phyloP scores from a whole-genome alignment of 257 asterid genomes.

The Cruciata laevipes region DNA sequence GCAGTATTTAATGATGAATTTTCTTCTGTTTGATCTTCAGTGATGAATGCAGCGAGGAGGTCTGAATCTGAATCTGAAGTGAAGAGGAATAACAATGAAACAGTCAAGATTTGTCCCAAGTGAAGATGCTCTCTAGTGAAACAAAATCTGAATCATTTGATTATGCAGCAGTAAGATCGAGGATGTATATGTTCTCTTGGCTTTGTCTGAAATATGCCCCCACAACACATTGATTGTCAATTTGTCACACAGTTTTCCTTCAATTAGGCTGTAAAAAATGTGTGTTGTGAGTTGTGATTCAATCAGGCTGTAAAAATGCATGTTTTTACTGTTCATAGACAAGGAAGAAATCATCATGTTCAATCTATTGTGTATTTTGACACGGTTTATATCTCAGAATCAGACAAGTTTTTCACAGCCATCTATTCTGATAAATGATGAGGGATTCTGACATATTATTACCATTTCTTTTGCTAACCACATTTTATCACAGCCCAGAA shows the following conservation, averaged over 20 bases:
- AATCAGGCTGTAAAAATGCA: background rate
- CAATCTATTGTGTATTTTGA: constrained; percentile 5
- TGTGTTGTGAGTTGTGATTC: too few relatives aligned
- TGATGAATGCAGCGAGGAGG: background rate
- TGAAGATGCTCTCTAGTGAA: constrained; percentile 25
- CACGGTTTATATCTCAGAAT: background rate
- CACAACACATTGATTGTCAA: constrained; percentile 19
- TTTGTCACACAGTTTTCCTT: constrained; percentile 5
- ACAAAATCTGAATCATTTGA: constrained; percentile 14
- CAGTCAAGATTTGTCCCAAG: constrained; percentile 20
- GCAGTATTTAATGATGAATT: background rate
- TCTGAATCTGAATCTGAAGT: background rate
- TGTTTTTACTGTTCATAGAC: background rate
- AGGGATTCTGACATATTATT: background rate
- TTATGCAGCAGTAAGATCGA: constrained; percentile 7
- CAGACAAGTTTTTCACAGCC: constrained; percentile 8
- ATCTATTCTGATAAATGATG: background rate
- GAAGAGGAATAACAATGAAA: constrained; percentile 16
- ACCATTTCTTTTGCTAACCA: background rate
- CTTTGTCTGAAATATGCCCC: constrained; percentile 17
- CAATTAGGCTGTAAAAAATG: constrained; percentile 2
- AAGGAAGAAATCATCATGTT: constrained; percentile 7
- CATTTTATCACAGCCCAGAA: background rate
- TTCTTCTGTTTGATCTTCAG: background rate
- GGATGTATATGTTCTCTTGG: constrained; percentile 18